Conservation (phyloP, 2,329 filamentous ascomycete genomes). For the Diplodia seriata region DNA sequence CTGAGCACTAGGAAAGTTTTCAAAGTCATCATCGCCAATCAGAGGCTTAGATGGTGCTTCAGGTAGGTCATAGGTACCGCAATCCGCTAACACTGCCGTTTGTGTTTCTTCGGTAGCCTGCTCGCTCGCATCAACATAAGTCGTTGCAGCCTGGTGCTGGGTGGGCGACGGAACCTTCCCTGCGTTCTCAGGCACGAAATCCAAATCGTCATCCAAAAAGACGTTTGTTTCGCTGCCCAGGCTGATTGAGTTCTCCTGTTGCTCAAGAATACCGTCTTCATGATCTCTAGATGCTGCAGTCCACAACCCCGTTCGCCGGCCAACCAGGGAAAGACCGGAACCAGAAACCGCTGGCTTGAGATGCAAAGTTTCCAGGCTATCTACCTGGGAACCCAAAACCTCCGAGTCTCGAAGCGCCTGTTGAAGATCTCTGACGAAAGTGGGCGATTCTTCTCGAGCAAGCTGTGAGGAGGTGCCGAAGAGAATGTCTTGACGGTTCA, state of each 20-base stretch:
- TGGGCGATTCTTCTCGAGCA: conserved; percentile 48
- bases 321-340: neutral
- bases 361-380: conserved; percentile 5
- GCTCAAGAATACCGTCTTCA: conserved; percentile 42
- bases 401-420: conserved; percentile 47
- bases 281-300: conserved; percentile 44
- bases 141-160: neutral
- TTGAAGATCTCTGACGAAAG: conserved; percentile 46
- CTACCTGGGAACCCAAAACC: neutral
- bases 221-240: neutral
- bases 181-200: neutral
- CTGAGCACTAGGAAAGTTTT: conserved; percentile 7
- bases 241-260: conserved; percentile 20
- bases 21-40: neutral
- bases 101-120: neutral
- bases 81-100: neutral
- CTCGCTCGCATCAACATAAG: neutral
- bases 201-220: neutral
- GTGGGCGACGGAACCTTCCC: neutral
- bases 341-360: neutral
- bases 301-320: conserved; percentile 42
- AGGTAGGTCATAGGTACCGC: neutral
- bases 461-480: conserved; percentile 53
- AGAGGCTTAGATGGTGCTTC: neutral
- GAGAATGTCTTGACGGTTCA: conserved; percentile 46